Evolutionary conservation across 257 asterid genomes (phyloP), one percentile per base, ranked within the genome.

Genomic region (Leonotis leonurus): DNA sequence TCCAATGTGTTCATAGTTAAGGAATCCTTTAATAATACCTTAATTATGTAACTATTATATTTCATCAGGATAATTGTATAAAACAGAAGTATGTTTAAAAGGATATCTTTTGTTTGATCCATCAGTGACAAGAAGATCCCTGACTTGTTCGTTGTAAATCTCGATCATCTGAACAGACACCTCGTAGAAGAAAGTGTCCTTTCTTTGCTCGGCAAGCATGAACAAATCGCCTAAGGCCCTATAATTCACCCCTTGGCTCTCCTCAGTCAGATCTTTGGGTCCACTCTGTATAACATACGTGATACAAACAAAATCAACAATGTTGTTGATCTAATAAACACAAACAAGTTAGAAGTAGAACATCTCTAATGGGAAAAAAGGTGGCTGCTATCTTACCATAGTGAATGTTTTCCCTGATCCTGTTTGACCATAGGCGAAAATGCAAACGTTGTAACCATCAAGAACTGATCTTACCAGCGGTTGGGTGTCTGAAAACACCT

Each of bases 401-500:
- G 99, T 92, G 74, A 52, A 86, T 29, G 99, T 92, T 74, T 92
- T 92, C 76, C 99, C 99, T 18, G 99, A 92, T 57, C 99, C 99
- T 1, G 99, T 92, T 74, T 92, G 99, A n/a, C 99, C 99, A 71
- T 89, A 92, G 43, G 99, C 99, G 57, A 92, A 92, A 55, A 92
- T 92, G 78, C 99, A 92, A 17, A 92, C 96, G 41, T 92, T 89
- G 69, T 78, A 92, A 66, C 99, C 99, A 83, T 92, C 99, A 68
- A 92, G 96, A 53, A 92, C 97, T 0, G 99, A 92, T 77, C 99
- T 80, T 36, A 92, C 83, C 54, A 89, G 75, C 26, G 87, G 97
- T 64, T 77, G 90, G 18, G 97, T 89, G 64, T 92, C 99, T 53
- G 89, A 73, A 75, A 92, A 92, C 20, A 92, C 97, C 69, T 92